Evolutionary conservation across 345 rosid genomes (phyloP).

Genomic region (Turnera subulata): DNA sequence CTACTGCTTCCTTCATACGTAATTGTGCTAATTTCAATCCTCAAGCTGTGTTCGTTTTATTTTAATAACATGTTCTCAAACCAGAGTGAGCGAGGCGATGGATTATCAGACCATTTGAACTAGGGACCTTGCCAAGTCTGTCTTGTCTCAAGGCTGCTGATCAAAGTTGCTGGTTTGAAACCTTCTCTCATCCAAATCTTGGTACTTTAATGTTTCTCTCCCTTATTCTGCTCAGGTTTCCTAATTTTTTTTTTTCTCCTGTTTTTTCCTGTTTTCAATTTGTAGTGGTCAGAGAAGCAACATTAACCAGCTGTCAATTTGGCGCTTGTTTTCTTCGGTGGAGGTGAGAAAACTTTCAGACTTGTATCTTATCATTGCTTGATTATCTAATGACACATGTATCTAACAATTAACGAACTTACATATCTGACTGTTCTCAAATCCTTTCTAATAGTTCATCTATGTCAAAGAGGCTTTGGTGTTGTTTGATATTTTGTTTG

Average conservation of each 20-base stretch:
- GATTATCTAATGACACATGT: no score
- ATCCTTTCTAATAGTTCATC: no score
- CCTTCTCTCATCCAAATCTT: slow-evolving; percentile 1
- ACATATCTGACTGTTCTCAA: neutral
- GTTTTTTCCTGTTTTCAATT: slow-evolving; percentile 43
- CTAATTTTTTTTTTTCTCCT: neutral
- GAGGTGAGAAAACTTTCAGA: slow-evolving; percentile 44
- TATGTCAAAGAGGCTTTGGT: neutral
- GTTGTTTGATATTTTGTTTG: neutral
- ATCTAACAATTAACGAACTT: neutral
- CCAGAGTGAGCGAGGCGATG: slow-evolving; percentile 39
- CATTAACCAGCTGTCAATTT: slow-evolving; percentile 51
- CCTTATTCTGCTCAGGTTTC: neutral
- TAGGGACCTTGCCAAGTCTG: slow-evolving; percentile 60
- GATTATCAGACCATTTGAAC: slow-evolving; percentile 71
- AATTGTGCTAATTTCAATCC: neutral
- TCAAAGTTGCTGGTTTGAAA: slow-evolving; percentile 62
- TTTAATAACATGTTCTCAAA: slow-evolving; percentile 26
- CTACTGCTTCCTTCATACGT: neutral
- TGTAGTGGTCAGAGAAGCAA: slow-evolving; percentile 49
- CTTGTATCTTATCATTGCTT: neutral
- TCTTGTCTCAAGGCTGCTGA: slow-evolving; percentile 73
- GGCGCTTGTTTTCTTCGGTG: slow-evolving; percentile 80
- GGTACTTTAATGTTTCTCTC: neutral
- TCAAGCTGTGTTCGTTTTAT: slow-evolving; percentile 4